A percentile compares a stretch with the other conserved stretches of the same genome.
These are phyloP conservation scores for Sergeia podlipaevii DNA, from an alignment of 208 protist genomes.

Conservation along the genomic window DNA sequence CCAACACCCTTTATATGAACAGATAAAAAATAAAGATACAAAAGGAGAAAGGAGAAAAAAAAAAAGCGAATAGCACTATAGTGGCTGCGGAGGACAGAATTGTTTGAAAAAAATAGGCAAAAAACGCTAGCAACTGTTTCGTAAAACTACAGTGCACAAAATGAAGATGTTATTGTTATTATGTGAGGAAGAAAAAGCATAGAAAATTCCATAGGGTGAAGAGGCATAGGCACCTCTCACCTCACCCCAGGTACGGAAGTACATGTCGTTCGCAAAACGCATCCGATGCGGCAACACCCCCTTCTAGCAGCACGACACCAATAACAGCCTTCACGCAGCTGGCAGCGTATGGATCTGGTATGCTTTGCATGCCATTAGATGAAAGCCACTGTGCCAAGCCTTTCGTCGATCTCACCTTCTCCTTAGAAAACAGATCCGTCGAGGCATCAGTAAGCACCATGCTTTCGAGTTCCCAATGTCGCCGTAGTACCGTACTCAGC, in stretches of 20 bases:
- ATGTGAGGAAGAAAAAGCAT: no score
- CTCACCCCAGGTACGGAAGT: slow-evolving; percentile 50
- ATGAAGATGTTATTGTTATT: no score
- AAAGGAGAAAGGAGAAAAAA: slow-evolving; percentile 1
- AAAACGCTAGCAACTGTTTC: no score
- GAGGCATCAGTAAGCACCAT: slow-evolving; percentile 85
- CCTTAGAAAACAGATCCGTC: slow-evolving; percentile 49
- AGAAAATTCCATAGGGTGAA: no score
- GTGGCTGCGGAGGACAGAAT: no score
- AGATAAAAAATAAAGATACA: background rate
- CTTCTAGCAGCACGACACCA: slow-evolving; percentile 66
- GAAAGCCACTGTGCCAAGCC: slow-evolving; percentile 59
- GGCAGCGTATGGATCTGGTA: slow-evolving; percentile 72
- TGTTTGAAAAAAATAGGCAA: no score
- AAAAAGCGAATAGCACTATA: background rate
- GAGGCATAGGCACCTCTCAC: no score
- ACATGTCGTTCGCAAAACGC: slow-evolving; percentile 57
- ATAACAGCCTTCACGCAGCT: slow-evolving; percentile 70
- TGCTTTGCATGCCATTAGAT: slow-evolving; percentile 20
- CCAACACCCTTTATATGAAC: no score
- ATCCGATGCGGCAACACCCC: slow-evolving; percentile 38
- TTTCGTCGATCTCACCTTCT: slow-evolving; percentile 39
- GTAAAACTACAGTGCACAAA: no score
- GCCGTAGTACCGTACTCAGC: slow-evolving; percentile 59
- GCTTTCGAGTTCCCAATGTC: slow-evolving; percentile 74